Base-by-base conservation (phyloP, 176 grass and related monocot genomes). In the Oryza glumipatula region DNA sequence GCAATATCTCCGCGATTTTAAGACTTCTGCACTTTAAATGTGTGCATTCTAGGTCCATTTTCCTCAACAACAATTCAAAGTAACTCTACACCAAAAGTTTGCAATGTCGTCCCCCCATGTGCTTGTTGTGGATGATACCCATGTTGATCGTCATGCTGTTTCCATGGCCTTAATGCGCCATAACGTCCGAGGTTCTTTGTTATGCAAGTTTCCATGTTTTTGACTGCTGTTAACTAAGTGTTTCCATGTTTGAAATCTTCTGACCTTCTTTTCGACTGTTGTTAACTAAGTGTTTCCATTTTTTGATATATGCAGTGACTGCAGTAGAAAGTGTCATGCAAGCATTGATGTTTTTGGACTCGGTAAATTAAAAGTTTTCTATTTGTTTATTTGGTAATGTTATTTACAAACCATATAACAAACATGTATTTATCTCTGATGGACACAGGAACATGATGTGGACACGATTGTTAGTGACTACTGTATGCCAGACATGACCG, bases 111-210 rank as follows among this genome's bases (percentile, higher is more conserved):
- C 16, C 33, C 24, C 64, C 48, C 64, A 80, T 48, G 64, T 68
- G 0, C 77, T 80, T 2, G 9, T 80, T 17, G 77, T 80, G 5
- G 64, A 80, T 68, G 43, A 80, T 33, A 17, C 64, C 43, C 43
- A 11, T 13, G 7, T 80, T 28, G 77, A 80, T 13, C 77, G 26
- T 0, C 5, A 19, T 13, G 17, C 51, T 49, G 44, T 32, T 21
- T 67, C 64, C 3, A 49, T 19, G 24, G 26, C 28, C 64, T 49
- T 80, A 68, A 48, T 49, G 5, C 2, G 16, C 15, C 47, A 44
- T 11, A 68, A 80, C 5, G 4, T 80, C 14, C 17, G 9, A 49
- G 77, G 77, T 58, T 52, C 15, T 17, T 52, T 52, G 49, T 16
- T 17, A 21, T 7, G 21, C 17, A 58, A 58, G 17, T 58, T 58